Evolutionary conservation across 345 rosid species (phyloP), one percentile per base, ranked within the genome.

Genomic region (Fremontodendron californicum): DNA sequence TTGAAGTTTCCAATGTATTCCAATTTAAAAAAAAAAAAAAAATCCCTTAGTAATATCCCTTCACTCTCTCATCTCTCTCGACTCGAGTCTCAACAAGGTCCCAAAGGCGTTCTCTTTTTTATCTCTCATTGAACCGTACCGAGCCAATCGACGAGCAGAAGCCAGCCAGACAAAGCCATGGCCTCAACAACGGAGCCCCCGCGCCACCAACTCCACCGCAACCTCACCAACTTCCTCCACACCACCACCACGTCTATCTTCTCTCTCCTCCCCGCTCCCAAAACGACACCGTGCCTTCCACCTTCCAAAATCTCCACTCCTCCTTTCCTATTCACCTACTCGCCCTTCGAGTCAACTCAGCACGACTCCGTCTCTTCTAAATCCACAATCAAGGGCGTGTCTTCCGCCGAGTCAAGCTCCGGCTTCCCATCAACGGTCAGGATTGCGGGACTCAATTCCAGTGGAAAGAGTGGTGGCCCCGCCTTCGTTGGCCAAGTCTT

Each of bases 401-500:
- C 93, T 2, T 77, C 92, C 10, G 77, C 90, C 29, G 88, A 85
- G 72, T 82, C 92, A 7, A 83, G 75, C 71, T 74, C 96, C 7
- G 88, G 90, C 6, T 87, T 92, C 80, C 93, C 96, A 19, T 91
- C 99, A 25, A 84, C 98, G 61, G 88, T 96, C 78, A 87, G 91
- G 91, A 82, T 91, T 70, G 81, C 93, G 4, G 90, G 91, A 77
- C 89, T 93, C 46, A 86, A 81, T 68, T 90, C 96, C 57, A 82
- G 84, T 23, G 93, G 92, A 18, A 90, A 84, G 81, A 84, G 87
- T 40, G 90, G 95, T 6, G 98, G 99, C 27, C 99, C 99, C 2
- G 99, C 98, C 81, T 93, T 96, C 75, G 93, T 92, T 6, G 99
- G 98, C 37, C 99, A 93, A 88, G 99, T 93, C 33, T 96, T 96